Percentiles rank a stretch among this genome's conserved stretches.
Conservation (phyloP, 2,329 filamentous ascomycete genomes). For the Canariomyces notabilis region DNA sequence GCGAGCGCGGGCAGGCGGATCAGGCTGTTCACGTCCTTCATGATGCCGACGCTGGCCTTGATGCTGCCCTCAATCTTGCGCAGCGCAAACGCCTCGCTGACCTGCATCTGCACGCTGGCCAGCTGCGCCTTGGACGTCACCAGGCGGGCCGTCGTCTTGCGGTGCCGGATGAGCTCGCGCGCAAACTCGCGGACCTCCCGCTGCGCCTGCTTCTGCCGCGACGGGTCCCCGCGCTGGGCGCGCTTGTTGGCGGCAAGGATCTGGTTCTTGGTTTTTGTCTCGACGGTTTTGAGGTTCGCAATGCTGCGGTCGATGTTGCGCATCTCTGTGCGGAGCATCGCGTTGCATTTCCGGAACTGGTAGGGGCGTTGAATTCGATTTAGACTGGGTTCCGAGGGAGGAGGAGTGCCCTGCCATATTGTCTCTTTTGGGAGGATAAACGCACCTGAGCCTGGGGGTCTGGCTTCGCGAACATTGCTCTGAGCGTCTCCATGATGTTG, state of each 20-base stretch:
- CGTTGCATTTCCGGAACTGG: conserved; percentile 92
- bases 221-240: conserved; percentile 66
- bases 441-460: conserved; percentile 86
- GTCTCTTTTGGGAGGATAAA: no score
- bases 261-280: conserved; percentile 76
- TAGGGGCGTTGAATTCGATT: neutral
- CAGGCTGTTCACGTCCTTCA: conserved; percentile 91
- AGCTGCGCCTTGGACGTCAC: conserved; percentile 88
- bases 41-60: conserved; percentile 78
- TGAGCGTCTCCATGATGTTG: conserved; percentile 79
- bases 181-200: conserved; percentile 85
- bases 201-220: conserved; percentile 71
- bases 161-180: conserved; percentile 75
- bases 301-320: conserved; percentile 96
- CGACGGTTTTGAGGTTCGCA: conserved; percentile 67
- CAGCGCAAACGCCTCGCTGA: conserved; percentile 92
- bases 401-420: no score
- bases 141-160: conserved; percentile 69
- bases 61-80: conserved; percentile 95
- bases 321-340: conserved; percentile 80
- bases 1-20: conserved; percentile 81
- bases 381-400: no score
- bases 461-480: conserved; percentile 81
- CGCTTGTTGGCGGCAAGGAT: conserved; percentile 81
- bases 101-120: conserved; percentile 91